Percentiles rank a stretch among this genome's conserved stretches.
Evolutionary conservation across 176 grass and related monocot genomes (phyloP).

Genomic region (Oropetium thomaeum): DNA sequence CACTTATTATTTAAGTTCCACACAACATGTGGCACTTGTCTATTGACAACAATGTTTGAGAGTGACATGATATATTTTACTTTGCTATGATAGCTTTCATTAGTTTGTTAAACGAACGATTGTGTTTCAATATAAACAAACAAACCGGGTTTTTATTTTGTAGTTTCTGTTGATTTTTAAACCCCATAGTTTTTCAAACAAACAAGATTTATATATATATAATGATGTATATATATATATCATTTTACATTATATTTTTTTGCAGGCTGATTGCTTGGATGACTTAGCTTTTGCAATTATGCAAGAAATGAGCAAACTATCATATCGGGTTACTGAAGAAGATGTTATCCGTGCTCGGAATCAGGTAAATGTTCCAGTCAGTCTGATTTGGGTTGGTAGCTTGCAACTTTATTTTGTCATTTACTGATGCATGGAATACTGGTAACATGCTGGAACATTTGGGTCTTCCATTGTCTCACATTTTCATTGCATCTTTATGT

Average conservation of each 20-base stretch:
- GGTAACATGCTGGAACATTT: not conserved
- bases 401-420: not conserved
- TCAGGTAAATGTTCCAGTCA: conserved; percentile 50
- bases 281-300: conserved; percentile 98
- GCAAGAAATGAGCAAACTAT: conserved; percentile 89
- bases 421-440: not conserved
- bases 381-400: not conserved
- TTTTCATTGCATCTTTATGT: conserved; percentile 30
- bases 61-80: not conserved
- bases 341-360: conserved; percentile 99
- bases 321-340: conserved; percentile 88
- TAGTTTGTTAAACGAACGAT: not conserved
- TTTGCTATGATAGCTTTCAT: not conserved
- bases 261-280: conserved; percentile 88
- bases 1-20: not conserved
- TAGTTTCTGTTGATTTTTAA: not conserved
- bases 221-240: too few species aligned
- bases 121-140: not conserved
- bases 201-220: too few species aligned
- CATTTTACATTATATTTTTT: not conserved
- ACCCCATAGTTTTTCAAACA: not conserved
- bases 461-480: not conserved
- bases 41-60: not conserved
- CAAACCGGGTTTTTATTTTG: not conserved
- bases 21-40: not conserved